Evolutionary conservation across 176 grass and related monocot genomes (phyloP), one percentile per base, ranked within the genome.

Genomic region (Oryza rufipogon): DNA sequence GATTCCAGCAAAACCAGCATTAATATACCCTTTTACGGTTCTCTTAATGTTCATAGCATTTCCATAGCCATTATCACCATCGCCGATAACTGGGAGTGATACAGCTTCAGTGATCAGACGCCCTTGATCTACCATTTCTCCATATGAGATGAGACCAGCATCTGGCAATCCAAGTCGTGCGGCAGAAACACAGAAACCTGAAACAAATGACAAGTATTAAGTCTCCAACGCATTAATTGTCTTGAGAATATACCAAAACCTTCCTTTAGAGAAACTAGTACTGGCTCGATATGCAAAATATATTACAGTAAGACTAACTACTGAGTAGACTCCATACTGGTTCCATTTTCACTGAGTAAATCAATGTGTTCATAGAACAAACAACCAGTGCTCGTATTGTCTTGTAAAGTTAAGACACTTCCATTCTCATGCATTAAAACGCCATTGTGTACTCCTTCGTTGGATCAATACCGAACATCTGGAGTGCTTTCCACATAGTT

Each of bases 31-130:
- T 91, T 99, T 99, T 15, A 96, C 68, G 15, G 93, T 98, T 90
- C 96, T 90, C 74, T 98, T 98, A 61, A 98, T 92, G 88, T 94
- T 98, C 96, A 98, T 96, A 74, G 87, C 82, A 80, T 98, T 98
- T 77, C 96, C 96, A 70, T 98, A 98, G 65, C 96, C 96, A 64
- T 94, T 98, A 68, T 98, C 96, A 65, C 91, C 96, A 87, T 98
- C 96, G 68, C 96, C 96, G 76, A 98, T 98, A 23, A 98, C 91
- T 11, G 91, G 96, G 47, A 98, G 88, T 0, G 96, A 95, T 45
- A 95, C 91, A 15, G 93, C 85, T 84, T 95, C 91, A 14, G 81
- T 98, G 70, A 98, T 98, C 66, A 92, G 90, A 11, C 78, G 80
- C 4, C 89, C 96, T 89, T 98, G 93, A 71, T 96, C 93, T 46